Conservation (phyloP, 495 filamentous ascomycete genomes). For the Penicillium simplicissimum region DNA sequence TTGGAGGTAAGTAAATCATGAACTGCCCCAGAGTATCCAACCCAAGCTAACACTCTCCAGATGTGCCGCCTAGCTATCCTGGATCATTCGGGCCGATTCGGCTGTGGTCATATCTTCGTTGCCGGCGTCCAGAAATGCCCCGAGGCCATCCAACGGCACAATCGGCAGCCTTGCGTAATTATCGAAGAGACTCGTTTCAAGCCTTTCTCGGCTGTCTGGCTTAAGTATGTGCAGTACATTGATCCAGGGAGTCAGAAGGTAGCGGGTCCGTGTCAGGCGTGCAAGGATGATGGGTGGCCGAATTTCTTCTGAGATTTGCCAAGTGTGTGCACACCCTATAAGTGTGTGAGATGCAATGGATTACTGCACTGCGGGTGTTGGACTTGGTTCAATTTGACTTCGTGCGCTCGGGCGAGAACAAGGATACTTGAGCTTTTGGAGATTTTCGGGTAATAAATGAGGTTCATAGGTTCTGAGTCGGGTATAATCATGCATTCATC, state of each 20-base stretch:
- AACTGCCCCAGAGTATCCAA: too few relatives aligned
- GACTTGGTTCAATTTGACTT: neutral
- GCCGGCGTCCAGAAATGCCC: neutral
- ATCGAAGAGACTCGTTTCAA: neutral
- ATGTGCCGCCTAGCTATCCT: conserved; percentile 12
- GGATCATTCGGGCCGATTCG: conserved; percentile 5
- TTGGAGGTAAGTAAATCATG: neutral
- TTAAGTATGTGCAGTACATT: neutral
- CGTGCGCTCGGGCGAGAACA: neutral
- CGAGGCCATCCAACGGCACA: neutral
- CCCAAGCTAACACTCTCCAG: neutral
- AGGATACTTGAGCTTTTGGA: neutral
- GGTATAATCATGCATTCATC: conserved; percentile 8
- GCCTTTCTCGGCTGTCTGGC: conserved; percentile 4
- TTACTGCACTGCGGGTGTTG: neutral
- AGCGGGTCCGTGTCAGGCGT: conserved; percentile 10
- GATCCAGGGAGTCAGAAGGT: conserved; percentile 2
- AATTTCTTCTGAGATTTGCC: conserved; percentile 7
- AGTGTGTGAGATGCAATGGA: neutral
- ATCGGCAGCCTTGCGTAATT: conserved; percentile 1
- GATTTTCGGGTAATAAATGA: neutral
- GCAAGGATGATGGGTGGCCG: conserved; percentile 6
- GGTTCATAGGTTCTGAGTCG: neutral
- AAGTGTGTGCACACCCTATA: too few relatives aligned
- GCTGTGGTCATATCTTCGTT: conserved; percentile 15